Conservation (phyloP, 371 early-diverging fungal species). For the Mucor sp. region DNA sequence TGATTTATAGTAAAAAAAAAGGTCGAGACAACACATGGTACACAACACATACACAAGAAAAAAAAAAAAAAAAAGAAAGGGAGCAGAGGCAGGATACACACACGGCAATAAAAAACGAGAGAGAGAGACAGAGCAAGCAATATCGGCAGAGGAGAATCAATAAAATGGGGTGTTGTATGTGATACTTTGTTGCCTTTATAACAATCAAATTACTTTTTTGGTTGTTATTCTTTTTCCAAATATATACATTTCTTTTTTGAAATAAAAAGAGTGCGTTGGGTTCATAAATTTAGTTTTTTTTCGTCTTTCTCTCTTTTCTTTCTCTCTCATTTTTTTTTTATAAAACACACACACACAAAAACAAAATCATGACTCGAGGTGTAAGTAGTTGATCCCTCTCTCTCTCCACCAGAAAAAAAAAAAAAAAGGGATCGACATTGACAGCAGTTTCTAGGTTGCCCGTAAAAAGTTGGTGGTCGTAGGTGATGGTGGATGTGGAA, state of each 20-base stretch:
- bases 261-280: neutral
- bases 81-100: neutral
- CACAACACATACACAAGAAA: too few species aligned
- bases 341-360: neutral
- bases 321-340: conserved; percentile 6
- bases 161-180: neutral
- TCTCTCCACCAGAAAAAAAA: too few species aligned
- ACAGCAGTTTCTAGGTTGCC: conserved; percentile 25
- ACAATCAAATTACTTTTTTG: conserved; percentile 12
- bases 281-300: neutral
- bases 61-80: neutral
- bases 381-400: neutral
- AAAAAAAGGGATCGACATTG: neutral
- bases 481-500: conserved; percentile 80
- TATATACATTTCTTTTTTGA: conserved; percentile 9
- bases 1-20: neutral
- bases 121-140: too few species aligned
- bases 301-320: neutral
- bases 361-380: conserved; percentile 18
- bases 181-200: neutral
- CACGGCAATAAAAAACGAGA: too few species aligned
- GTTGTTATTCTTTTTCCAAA: conserved; percentile 13
- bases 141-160: neutral
- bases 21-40: neutral
- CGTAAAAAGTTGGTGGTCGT: conserved; percentile 61